Conservation (phyloP, 164 flowering plant genomes). For the Umbilicus rupestris region DNA sequence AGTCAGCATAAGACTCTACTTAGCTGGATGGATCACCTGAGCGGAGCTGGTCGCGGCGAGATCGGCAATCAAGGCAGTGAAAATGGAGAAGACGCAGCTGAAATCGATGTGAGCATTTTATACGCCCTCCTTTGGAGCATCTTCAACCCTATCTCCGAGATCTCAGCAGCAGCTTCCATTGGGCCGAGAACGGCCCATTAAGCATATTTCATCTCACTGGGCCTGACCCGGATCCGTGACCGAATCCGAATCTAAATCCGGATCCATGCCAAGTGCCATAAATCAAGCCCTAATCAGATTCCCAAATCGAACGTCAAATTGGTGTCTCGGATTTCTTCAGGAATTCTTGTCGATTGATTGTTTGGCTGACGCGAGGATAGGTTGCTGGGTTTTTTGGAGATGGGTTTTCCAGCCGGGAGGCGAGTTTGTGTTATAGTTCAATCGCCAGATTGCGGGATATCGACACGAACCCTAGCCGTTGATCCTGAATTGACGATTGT, state of each 20-base stretch:
- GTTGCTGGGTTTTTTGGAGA: neutral
- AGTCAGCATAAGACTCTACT: too few relatives aligned
- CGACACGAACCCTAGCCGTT: conserved; percentile 29
- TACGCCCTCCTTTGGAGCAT: neutral
- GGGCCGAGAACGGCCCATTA: too few relatives aligned
- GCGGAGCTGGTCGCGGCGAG: neutral
- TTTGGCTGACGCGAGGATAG: neutral
- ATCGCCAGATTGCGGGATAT: conserved; percentile 33
- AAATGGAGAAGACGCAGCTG: neutral
- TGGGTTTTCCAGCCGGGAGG: neutral
- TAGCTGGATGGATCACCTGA: neutral
- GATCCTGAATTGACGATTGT: conserved; percentile 29
- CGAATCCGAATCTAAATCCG: neutral
- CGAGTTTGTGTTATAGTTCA: conserved; percentile 16
- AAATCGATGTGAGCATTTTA: neutral
- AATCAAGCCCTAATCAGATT: neutral
- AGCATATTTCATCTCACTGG: too few relatives aligned
- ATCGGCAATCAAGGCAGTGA: neutral
- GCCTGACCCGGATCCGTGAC: neutral
- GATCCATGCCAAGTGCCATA: conserved; percentile 17
- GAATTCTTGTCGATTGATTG: neutral
- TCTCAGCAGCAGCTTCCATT: neutral
- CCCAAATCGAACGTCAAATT: neutral
- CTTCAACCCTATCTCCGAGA: neutral
- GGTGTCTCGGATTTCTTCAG: neutral